Evolutionary conservation across 257 asterid species (phyloP).

Genomic region (Solanum paucissectum): DNA sequence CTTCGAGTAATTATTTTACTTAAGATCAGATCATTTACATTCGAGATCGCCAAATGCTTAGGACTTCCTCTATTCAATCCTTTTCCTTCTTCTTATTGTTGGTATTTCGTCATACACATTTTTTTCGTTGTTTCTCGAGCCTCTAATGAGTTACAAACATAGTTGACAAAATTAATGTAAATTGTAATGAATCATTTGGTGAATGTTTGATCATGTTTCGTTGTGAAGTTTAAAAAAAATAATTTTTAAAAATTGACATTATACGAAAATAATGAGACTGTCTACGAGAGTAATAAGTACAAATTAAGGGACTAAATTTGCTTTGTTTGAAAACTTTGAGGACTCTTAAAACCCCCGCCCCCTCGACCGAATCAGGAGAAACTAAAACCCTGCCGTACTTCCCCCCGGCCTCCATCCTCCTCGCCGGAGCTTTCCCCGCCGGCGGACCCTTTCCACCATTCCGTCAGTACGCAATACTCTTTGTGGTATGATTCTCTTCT

Average conservation of each 20-base stretch:
- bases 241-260: too few species aligned
- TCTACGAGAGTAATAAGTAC: neutral
- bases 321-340: neutral
- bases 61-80: too few species aligned
- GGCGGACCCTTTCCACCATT: neutral
- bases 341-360: neutral
- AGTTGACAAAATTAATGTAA: too few species aligned
- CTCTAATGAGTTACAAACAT: neutral
- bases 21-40: too few species aligned
- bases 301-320: neutral
- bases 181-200: neutral
- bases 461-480: neutral
- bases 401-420: neutral
- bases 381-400: neutral
- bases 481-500: neutral
- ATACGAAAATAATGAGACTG: neutral
- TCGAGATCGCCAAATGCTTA: neutral
- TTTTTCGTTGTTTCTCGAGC: fast-evolving
- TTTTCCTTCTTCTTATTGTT: neutral
- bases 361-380: neutral
- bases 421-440: neutral
- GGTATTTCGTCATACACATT: too few species aligned
- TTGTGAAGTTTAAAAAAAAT: neutral
- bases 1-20: neutral
- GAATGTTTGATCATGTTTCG: too few species aligned